A percentile compares a stretch with the other conserved stretches of the same genome.
These are phyloP conservation scores for Debaryomyces singareniensis DNA, from an alignment of 1,139 yeast genomes.

Conservation along the genomic window DNA sequence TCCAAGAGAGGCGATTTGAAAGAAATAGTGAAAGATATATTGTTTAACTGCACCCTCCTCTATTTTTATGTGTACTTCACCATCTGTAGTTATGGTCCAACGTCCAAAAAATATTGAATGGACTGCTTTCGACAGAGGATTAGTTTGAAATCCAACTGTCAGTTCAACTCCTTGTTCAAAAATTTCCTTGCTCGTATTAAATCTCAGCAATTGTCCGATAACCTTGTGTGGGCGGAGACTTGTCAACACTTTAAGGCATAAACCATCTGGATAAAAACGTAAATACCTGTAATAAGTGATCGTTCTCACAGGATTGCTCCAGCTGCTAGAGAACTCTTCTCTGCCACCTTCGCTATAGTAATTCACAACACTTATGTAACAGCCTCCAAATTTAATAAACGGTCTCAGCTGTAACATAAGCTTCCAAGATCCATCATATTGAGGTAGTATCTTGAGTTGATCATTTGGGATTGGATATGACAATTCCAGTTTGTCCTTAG, in stretches of 20 bases:
- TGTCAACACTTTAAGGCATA: conserved; percentile 59
- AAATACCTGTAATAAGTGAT: conserved; percentile 84
- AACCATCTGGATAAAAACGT: conserved; percentile 76
- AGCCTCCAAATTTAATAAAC: conserved; percentile 70
- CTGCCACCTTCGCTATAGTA: conserved; percentile 77
- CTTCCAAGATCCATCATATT: conserved; percentile 49
- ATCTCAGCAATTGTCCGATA: conserved; percentile 45
- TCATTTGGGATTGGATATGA: conserved; percentile 35
- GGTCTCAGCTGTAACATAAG: conserved; percentile 51
- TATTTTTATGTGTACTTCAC: conserved; percentile 51
- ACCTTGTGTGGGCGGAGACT: conserved; percentile 60
- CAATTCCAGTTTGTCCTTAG: neutral
- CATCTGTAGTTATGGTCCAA: conserved; percentile 43
- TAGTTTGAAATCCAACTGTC: conserved; percentile 7
- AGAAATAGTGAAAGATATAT: conserved; percentile 57
- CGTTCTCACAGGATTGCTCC: conserved; percentile 73
- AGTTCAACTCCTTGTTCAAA: conserved; percentile 11
- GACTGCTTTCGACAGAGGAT: conserved; percentile 23
- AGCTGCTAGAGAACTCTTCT: conserved; percentile 57
- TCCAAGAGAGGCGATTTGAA: conserved; percentile 53
- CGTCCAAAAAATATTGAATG: conserved; percentile 40
- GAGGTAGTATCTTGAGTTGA: conserved; percentile 35
- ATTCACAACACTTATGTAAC: conserved; percentile 79
- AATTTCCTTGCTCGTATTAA: conserved; percentile 14
- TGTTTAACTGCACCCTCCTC: conserved; percentile 57